phyloP scores from a whole-genome alignment of 176 grass and related monocot species.

The Triticum monococcum region DNA sequence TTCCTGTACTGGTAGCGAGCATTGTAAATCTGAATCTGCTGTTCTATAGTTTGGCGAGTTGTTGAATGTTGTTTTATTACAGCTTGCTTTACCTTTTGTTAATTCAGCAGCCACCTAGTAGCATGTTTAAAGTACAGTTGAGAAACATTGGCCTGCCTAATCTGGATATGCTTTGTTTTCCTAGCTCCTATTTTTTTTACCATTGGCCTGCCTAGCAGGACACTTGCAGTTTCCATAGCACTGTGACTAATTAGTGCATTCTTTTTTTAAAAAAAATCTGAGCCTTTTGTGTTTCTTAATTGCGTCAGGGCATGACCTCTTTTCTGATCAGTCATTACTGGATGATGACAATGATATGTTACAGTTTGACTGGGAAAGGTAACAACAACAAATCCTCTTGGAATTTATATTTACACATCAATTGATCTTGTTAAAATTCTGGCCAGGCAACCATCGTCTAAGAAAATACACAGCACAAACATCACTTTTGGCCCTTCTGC shows the following conservation, averaged over 20 bases:
- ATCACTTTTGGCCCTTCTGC: slow-evolving; percentile 33
- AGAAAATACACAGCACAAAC: slow-evolving; percentile 36
- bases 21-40: slow-evolving; percentile 3
- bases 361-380: slow-evolving; percentile 50
- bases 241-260: slow-evolving; percentile 15
- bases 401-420: slow-evolving; percentile 7
- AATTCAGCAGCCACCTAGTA: not conserved
- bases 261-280: not conserved
- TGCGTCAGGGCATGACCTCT: slow-evolving; percentile 26
- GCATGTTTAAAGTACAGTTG: slow-evolving; percentile 14
- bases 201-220: slow-evolving; percentile 2
- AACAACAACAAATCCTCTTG: slow-evolving; percentile 26
- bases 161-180: slow-evolving; percentile 9
- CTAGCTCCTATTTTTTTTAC: not conserved
- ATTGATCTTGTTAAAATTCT: slow-evolving; percentile 31
- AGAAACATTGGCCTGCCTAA: not conserved
- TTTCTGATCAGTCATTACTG: slow-evolving; percentile 36
- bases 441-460: slow-evolving; percentile 28
- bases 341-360: slow-evolving; percentile 16
- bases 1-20: not conserved
- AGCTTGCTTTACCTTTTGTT: slow-evolving; percentile 1
- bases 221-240: slow-evolving; percentile 1
- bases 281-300: slow-evolving; percentile 13
- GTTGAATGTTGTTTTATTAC: not conserved
- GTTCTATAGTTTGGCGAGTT: not conserved